Base-by-base conservation (phyloP, 306 rosid genomes). In the Cyamopsis tetragonoloba region DNA sequence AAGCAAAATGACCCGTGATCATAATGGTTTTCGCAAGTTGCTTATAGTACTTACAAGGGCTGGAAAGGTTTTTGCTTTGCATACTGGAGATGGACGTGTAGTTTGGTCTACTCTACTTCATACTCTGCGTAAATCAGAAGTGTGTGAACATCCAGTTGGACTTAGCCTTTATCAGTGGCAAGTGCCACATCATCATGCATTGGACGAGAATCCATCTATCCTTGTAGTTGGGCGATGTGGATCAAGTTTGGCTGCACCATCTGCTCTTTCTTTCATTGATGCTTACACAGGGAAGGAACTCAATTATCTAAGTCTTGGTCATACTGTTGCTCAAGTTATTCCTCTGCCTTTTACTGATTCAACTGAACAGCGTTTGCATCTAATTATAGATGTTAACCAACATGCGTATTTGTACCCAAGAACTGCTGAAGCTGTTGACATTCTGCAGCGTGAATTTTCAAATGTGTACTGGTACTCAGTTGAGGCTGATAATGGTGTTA, bases 1-100 rank as follows among this genome's bases (percentile, higher is more conserved):
- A 80, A 88, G 96, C 91, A 95, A 90, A 82, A 81, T 95, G 97
- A 95, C 97, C 66, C 84, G 96, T 43, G 99, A 95, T 80, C 99
- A 95, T 69, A 95, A 95, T 82, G 99, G 99, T 68, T 95, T 95
- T 41, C 87, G 99, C 50, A 95, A 90, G 87, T 71, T 90, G 76
- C 86, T 95, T 47, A 77, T 95, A 64, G 92, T 90, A 46, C 92
- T 95, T 62, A 88, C 99, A 14, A 87, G 81, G 81, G 91, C 95
- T 1, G 97, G 99, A 56, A 95, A 95, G 76, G 83, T 95, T 72
- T 79, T 81, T 80, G 99, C 99, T 67, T 81, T 95, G 90, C 99
- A 95, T 90, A 90, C 96, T 30, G 97, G 99, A 74, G 93, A 88
- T 66, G 99, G 99, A 37, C 96, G 72, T 60, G 76, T 95, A 65